These are phyloP conservation scores for Cladosporium cucumerinum DNA, from an alignment of 2,329 filamentous ascomycete species.

Conservation along the genomic window DNA sequence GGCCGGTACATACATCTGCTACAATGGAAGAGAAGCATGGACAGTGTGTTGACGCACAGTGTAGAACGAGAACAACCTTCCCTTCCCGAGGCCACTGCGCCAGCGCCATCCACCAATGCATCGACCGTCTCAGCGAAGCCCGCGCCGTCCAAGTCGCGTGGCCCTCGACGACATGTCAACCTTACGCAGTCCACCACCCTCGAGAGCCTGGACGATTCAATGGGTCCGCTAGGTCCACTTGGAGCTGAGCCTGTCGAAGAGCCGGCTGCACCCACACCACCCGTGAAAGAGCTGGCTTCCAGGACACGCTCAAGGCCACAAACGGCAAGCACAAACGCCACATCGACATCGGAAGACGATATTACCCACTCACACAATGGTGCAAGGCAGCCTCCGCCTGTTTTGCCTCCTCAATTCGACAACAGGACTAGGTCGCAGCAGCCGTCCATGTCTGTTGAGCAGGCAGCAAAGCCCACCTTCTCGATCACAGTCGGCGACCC, in stretches of 20 bases:
- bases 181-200: constrained; percentile 76
- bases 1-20: constrained; percentile 24
- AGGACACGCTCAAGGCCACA: constrained; percentile 37
- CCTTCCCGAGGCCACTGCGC: constrained; percentile 15
- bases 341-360: constrained; percentile 57
- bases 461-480: constrained; percentile 89
- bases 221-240: constrained; percentile 71
- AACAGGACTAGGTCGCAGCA: constrained; percentile 52
- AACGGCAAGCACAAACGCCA: constrained; percentile 29
- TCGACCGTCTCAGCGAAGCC: constrained; percentile 25
- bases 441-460: constrained; percentile 86
- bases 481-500: constrained; percentile 91
- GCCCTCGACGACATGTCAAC: constrained; percentile 62
- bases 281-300: constrained; percentile 57
- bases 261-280: constrained; percentile 59
- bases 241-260: constrained; percentile 51
- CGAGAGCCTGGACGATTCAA: constrained; percentile 68
- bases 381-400: constrained; percentile 63
- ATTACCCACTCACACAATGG: constrained; percentile 44
- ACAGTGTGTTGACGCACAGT: not conserved
- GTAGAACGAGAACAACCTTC: constrained; percentile 16
- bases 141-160: constrained; percentile 42
- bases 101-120: constrained; percentile 24
- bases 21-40: not conserved
- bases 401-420: constrained; percentile 49